Evolutionary conservation across 768 basidiomycete species (phyloP).

Genomic region (Macrolepiota fuliginosa): DNA sequence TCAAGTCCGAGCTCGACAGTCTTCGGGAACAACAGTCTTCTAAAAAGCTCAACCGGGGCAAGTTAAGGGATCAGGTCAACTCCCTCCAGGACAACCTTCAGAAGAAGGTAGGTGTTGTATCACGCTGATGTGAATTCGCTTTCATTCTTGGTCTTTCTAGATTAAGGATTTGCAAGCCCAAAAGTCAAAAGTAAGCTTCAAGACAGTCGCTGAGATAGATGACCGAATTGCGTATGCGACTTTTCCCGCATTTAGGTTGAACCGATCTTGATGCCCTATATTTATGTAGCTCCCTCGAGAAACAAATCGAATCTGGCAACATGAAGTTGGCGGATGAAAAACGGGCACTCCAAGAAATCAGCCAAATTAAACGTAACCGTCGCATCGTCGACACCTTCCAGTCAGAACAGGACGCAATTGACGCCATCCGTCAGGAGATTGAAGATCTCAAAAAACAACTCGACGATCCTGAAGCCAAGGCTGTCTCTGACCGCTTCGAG

Average conservation of each 20-base stretch:
- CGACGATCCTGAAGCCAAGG: slow-evolving; percentile 89
- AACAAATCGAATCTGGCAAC: slow-evolving; percentile 86
- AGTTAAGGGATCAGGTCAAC: slow-evolving; percentile 78
- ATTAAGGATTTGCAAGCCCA: slow-evolving; percentile 84
- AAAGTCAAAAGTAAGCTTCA: slow-evolving; percentile 75
- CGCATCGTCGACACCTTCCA: slow-evolving; percentile 81
- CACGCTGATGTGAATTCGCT: background rate
- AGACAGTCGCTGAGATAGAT: slow-evolving; percentile 84
- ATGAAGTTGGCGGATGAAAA: slow-evolving; percentile 96
- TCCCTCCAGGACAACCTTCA: slow-evolving; percentile 70
- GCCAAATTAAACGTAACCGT: slow-evolving; percentile 64
- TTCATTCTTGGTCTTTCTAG: slow-evolving; percentile 34
- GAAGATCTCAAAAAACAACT: slow-evolving; percentile 81
- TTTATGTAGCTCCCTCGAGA: slow-evolving; percentile 68
- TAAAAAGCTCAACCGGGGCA: slow-evolving; percentile 67
- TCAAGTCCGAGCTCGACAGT: slow-evolving; percentile 78
- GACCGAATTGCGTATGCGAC: slow-evolving; percentile 72
- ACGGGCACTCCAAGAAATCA: slow-evolving; percentile 89
- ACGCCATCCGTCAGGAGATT: slow-evolving; percentile 67
- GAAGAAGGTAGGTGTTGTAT: slow-evolving; percentile 64
- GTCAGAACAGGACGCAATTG: slow-evolving; percentile 75
- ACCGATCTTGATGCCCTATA: slow-evolving; percentile 8
- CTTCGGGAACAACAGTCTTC: slow-evolving; percentile 79
- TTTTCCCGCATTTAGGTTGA: background rate
- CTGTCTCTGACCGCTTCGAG: slow-evolving; percentile 77